phyloP scores from a whole-genome alignment of 2,329 filamentous ascomycete genomes.

The Fusarium sp. region DNA sequence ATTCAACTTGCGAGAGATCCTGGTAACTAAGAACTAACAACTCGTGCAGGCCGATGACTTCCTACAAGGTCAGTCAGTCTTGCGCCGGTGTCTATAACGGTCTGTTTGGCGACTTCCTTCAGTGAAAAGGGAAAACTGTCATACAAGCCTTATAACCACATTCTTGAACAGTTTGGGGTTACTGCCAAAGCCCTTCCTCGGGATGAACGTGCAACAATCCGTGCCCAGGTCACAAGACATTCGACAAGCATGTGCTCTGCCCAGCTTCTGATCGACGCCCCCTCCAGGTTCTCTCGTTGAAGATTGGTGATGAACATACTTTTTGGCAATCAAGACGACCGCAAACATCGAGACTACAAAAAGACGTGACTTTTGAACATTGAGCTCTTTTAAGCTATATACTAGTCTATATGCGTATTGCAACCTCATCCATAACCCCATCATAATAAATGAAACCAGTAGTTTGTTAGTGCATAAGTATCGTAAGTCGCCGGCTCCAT shows the following conservation, averaged over 20 bases:
- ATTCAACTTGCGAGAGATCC: not conserved
- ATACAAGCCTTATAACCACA: not conserved
- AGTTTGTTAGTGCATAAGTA: not conserved
- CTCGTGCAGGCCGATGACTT: not conserved
- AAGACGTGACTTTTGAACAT: not conserved
- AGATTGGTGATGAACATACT: too few species aligned
- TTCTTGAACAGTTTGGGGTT: not conserved
- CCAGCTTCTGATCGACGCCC: too few species aligned
- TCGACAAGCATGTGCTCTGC: not conserved
- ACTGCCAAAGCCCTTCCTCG: not conserved
- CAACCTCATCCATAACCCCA: too few species aligned
- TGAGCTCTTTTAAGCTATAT: not conserved
- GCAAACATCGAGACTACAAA: not conserved
- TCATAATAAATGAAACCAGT: constrained; percentile 17
- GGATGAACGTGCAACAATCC: not conserved
- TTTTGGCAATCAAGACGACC: too few species aligned
- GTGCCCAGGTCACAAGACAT: not conserved
- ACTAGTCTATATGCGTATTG: not conserved
- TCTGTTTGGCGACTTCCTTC: not conserved
- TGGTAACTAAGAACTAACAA: too few species aligned
- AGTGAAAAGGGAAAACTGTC: too few species aligned
- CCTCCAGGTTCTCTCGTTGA: too few species aligned
- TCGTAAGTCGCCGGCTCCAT: constrained; percentile 17
- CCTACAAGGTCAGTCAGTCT: not conserved
- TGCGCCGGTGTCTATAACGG: not conserved